These are phyloP conservation scores for Flagelloscypha sp. DNA, from an alignment of 768 basidiomycete genomes.

Conservation along the genomic window DNA sequence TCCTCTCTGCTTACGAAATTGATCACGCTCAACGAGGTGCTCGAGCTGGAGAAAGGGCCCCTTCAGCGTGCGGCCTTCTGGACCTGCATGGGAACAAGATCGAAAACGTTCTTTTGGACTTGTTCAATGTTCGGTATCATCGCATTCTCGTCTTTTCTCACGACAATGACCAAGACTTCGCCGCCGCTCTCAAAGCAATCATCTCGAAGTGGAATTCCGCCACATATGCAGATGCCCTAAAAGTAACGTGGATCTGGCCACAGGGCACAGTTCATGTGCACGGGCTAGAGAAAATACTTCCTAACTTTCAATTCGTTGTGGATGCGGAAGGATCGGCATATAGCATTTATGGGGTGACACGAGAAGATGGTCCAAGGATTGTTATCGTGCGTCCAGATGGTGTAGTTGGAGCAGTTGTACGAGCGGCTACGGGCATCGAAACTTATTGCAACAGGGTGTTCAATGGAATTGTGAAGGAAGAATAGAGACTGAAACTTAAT, in stretches of 20 bases:
- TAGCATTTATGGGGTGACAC: constrained; percentile 7
- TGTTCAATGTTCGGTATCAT: constrained; percentile 19
- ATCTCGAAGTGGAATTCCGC: too few species aligned
- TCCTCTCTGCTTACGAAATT: too few species aligned
- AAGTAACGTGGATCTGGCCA: too few species aligned
- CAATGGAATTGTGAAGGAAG: too few species aligned
- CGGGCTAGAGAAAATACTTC: too few species aligned
- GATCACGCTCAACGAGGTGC: constrained; percentile 11
- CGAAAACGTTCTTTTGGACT: constrained; percentile 18
- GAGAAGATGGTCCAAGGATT: constrained; percentile 2
- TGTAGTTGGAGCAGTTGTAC: constrained; percentile 10
- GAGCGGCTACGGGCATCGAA: constrained; percentile 3
- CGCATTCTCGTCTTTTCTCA: constrained; percentile 22
- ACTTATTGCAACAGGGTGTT: constrained; percentile 1
- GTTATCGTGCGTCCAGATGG: constrained; percentile 15
- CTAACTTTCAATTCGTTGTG: too few species aligned
- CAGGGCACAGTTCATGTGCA: too few species aligned
- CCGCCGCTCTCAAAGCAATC: too few species aligned
- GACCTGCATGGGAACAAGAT: neutral
- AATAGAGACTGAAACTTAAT: too few species aligned
- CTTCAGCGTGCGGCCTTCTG: constrained; percentile 28
- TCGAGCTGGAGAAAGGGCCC: constrained; percentile 42
- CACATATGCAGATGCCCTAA: too few species aligned
- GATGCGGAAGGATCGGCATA: constrained; percentile 11
- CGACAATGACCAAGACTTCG: too few species aligned